These are phyloP conservation scores for Polyporus tsugae DNA, from an alignment of 1,284 basidiomycete species.

Conservation along the genomic window DNA sequence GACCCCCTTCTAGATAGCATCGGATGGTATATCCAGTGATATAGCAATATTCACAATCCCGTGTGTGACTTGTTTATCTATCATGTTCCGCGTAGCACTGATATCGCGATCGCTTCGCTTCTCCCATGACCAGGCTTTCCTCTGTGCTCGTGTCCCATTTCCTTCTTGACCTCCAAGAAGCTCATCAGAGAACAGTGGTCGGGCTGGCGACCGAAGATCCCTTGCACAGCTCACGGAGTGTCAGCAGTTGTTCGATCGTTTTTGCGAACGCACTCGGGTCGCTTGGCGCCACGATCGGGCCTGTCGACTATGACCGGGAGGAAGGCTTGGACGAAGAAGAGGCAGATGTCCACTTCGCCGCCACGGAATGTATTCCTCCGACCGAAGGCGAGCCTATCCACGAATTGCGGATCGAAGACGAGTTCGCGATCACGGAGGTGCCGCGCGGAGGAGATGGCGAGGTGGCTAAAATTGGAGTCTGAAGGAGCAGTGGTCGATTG, in stretches of 20 bases:
- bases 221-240: background rate
- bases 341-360: background rate
- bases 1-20: background rate
- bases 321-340: background rate
- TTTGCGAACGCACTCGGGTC: background rate
- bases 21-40: no score
- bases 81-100: no score
- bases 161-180: background rate
- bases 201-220: constrained; percentile 43
- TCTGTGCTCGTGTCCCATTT: background rate
- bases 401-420: background rate
- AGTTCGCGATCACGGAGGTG: background rate
- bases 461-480: no score
- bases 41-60: background rate
- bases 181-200: constrained; percentile 40
- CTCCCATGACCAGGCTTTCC: background rate
- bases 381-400: background rate
- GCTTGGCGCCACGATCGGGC: background rate
- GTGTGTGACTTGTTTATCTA: background rate
- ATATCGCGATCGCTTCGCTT: background rate
- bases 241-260: background rate
- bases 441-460: background rate
- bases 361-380: background rate
- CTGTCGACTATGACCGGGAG: background rate
- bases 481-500: no score